These are phyloP conservation scores for Monosporascus sp. DNA, from an alignment of 2,329 filamentous ascomycete species.

Conservation along the genomic window DNA sequence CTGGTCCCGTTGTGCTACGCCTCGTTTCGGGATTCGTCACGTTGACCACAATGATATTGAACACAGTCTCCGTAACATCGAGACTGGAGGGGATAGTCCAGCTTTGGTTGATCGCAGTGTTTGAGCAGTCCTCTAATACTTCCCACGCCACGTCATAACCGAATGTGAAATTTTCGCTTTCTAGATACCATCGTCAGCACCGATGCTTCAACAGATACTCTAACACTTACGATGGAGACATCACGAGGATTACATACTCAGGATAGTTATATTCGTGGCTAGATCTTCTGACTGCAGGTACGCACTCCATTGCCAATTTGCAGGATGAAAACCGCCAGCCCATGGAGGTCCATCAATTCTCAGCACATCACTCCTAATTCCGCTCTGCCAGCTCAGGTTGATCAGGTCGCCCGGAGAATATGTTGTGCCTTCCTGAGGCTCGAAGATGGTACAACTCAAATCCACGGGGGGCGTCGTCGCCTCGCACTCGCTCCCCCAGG, in stretches of 20 bases:
- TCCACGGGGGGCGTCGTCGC: neutral
- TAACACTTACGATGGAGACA: too few species aligned
- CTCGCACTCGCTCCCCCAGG: neutral
- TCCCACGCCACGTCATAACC: neutral
- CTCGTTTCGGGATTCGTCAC: neutral
- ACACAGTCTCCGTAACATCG: neutral
- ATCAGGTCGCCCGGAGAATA: neutral
- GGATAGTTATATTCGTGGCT: neutral
- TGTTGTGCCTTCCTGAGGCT: neutral
- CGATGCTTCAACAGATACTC: neutral
- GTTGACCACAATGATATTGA: neutral
- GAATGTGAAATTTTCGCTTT: neutral
- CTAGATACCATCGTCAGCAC: neutral
- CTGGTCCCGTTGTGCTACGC: neutral
- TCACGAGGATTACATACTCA: neutral
- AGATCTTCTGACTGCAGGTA: neutral
- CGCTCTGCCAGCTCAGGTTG: neutral
- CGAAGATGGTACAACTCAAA: neutral
- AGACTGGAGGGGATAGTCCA: neutral
- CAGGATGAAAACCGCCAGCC: neutral
- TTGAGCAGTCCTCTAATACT: neutral
- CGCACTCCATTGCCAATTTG: neutral
- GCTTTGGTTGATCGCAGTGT: neutral
- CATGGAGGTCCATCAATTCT: neutral
- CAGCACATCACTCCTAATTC: neutral